phyloP scores from a whole-genome alignment of 352 stramenopile genomes.

The Globisporangium takayamanum region DNA sequence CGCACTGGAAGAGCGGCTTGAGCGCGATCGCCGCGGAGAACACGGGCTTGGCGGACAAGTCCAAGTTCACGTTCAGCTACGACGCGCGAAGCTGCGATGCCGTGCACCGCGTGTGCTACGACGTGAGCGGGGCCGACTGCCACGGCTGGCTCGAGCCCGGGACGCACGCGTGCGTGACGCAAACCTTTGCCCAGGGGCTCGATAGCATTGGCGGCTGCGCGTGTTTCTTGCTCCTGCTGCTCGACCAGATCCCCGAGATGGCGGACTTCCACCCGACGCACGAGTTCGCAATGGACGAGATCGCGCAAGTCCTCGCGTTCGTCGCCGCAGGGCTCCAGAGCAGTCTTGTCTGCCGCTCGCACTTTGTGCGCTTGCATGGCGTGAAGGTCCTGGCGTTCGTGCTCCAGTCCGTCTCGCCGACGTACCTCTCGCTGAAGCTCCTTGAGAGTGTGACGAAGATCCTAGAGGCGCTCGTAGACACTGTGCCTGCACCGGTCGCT shows the following conservation, averaged over 20 bases:
- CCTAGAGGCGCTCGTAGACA: constrained; percentile 47
- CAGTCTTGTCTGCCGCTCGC: constrained; percentile 58
- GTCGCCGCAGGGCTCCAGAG: constrained; percentile 44
- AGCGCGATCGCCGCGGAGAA: constrained; percentile 61
- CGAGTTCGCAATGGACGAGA: constrained; percentile 62
- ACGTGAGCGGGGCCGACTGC: constrained; percentile 71
- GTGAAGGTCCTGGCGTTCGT: constrained; percentile 76
- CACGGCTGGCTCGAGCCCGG: constrained; percentile 64
- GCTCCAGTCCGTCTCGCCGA: constrained; percentile 66
- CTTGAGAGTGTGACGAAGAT: constrained; percentile 59
- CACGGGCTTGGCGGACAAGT: constrained; percentile 54
- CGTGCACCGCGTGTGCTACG: constrained; percentile 46
- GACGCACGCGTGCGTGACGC: constrained; percentile 54
- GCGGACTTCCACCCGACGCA: constrained; percentile 69
- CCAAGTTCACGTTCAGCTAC: constrained; percentile 76
- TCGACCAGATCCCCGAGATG: constrained; percentile 76
- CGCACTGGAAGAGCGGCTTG: constrained; percentile 69
- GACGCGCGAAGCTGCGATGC: constrained; percentile 66
- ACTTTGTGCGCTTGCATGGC: constrained; percentile 63
- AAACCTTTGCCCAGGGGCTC: constrained; percentile 57
- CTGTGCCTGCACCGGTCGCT: constrained; percentile 23
- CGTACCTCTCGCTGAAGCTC: constrained; percentile 51
- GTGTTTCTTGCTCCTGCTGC: constrained; percentile 61
- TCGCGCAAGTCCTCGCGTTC: constrained; percentile 56
- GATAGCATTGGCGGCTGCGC: constrained; percentile 62